phyloP scores from a whole-genome alignment of 495 filamentous ascomycete genomes.

The Annulohypoxylon stygium region DNA sequence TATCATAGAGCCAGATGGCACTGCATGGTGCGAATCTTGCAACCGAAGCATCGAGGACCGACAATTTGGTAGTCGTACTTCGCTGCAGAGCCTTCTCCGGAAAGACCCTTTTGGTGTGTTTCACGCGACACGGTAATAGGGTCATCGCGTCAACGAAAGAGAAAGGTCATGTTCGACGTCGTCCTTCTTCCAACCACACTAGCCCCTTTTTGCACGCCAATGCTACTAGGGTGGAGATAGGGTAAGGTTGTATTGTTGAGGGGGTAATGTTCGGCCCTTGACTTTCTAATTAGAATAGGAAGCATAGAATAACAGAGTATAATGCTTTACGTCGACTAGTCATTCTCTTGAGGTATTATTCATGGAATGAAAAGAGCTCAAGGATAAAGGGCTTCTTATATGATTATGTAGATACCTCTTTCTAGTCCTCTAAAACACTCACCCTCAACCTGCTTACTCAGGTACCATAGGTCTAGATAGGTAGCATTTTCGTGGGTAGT shows the following conservation, averaged over 20 bases:
- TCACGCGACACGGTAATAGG: slow-evolving; percentile 23
- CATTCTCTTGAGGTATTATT: not conserved
- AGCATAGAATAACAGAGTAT: too few species aligned
- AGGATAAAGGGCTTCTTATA: not conserved
- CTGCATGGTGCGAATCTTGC: slow-evolving; percentile 52
- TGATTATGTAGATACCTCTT: too few species aligned
- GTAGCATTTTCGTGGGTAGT: not conserved
- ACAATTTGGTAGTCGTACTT: slow-evolving; percentile 48
- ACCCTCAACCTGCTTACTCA: not conserved
- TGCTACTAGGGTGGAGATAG: not conserved
- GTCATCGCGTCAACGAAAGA: slow-evolving; percentile 10
- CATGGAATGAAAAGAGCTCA: not conserved
- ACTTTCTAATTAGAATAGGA: not conserved
- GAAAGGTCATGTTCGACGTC: not conserved
- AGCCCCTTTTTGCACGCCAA: not conserved
- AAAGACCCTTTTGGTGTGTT: slow-evolving; percentile 42
- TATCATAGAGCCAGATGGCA: slow-evolving; percentile 57
- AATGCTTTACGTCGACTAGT: not conserved
- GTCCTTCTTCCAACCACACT: not conserved
- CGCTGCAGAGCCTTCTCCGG: slow-evolving; percentile 28
- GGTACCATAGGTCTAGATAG: not conserved
- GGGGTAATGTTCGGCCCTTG: not conserved
- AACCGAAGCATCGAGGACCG: slow-evolving; percentile 55
- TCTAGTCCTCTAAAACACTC: not conserved
- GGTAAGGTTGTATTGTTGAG: not conserved